Conservation (phyloP, 805 yeast genomes). For the Saccharomycopsis sp. region DNA sequence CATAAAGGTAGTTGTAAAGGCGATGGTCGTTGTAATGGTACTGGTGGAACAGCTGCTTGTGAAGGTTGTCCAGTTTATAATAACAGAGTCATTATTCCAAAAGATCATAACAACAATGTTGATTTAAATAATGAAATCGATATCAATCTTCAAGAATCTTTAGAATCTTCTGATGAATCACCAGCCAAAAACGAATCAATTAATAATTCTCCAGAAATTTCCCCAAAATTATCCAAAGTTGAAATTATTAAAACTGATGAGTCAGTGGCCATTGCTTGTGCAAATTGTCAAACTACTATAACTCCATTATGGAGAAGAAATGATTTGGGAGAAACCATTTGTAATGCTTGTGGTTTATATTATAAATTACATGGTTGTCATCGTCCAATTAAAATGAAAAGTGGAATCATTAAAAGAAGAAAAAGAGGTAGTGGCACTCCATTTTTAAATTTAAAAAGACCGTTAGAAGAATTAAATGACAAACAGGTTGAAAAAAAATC, state of each 20-base stretch:
- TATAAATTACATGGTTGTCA: constrained; percentile 65
- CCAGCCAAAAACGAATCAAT: neutral
- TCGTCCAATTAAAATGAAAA: constrained; percentile 67
- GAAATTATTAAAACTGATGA: constrained; percentile 19
- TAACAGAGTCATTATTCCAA: constrained; percentile 43
- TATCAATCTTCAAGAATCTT: constrained; percentile 5
- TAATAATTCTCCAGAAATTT: too few relatives aligned
- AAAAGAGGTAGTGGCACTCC: constrained; percentile 24
- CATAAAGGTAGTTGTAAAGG: constrained; percentile 20
- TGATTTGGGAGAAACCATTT: constrained; percentile 70
- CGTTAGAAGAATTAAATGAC: neutral
- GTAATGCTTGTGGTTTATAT: constrained; percentile 83
- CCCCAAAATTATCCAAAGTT: constrained; percentile 15
- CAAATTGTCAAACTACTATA: constrained; percentile 74
- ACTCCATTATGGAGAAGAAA: constrained; percentile 86
- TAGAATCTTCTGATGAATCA: neutral
- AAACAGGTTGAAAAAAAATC: neutral
- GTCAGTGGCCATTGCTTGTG: constrained; percentile 62
- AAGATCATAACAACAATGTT: constrained; percentile 8
- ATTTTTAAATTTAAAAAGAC: neutral
- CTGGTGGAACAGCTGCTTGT: constrained; percentile 76
- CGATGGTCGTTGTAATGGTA: constrained; percentile 64
- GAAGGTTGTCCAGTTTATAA: constrained; percentile 77
- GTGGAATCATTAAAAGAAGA: constrained; percentile 64
- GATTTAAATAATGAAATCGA: constrained; percentile 7